phyloP scores from a whole-genome alignment of 805 yeast species.

The Candida ortonii region DNA sequence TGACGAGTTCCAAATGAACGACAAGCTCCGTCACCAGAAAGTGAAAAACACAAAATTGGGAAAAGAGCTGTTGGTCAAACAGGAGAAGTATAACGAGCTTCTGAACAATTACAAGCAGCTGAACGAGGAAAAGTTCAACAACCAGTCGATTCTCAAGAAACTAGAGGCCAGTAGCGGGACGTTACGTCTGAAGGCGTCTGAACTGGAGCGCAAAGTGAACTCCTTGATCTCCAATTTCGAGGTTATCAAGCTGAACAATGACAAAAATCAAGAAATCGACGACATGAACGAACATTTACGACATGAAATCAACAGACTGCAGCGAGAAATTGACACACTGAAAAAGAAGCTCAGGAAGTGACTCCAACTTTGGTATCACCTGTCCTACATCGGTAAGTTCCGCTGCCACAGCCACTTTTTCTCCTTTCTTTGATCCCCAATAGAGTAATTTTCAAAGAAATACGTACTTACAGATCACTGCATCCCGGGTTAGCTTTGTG shows the following conservation, averaged over 20 bases:
- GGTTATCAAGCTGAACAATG: constrained; percentile 32
- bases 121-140: constrained; percentile 32
- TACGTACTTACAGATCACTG: too few species aligned
- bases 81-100: constrained; percentile 26
- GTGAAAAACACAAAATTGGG: constrained; percentile 12
- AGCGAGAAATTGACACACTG: constrained; percentile 19
- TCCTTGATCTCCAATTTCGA: constrained; percentile 29
- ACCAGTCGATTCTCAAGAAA: constrained; percentile 22
- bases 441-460: too few species aligned
- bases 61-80: constrained; percentile 18
- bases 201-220: constrained; percentile 20
- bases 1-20: constrained; percentile 4
- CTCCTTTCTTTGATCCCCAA: too few species aligned
- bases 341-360: constrained; percentile 5
- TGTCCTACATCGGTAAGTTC: too few species aligned
- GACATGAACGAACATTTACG: constrained; percentile 27
- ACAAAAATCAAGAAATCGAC: constrained; percentile 30
- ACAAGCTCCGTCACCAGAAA: constrained; percentile 10
- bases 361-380: background rate
- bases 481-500: too few species aligned
- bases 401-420: too few species aligned
- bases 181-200: constrained; percentile 15
- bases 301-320: constrained; percentile 26
- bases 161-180: constrained; percentile 19
- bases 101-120: constrained; percentile 32